Evolutionary conservation across 805 yeast genomes (phyloP).

Genomic region (Cyberlindnera mycetangii): DNA sequence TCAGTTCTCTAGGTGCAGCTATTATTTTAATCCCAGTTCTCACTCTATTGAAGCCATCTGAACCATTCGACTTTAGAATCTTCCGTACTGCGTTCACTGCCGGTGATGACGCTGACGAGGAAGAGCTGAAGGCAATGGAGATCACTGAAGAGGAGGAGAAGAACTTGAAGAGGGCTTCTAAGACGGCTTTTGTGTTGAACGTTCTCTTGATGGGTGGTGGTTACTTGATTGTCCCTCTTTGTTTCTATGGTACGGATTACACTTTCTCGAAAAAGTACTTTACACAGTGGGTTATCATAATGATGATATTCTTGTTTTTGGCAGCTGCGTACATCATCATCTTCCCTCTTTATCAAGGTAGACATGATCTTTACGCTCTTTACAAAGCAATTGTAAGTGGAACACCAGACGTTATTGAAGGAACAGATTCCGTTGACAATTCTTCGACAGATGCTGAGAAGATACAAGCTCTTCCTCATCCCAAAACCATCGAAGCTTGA

Average conservation of each 20-base stretch:
- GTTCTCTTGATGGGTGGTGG: conserved; percentile 29
- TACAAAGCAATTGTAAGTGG: conserved; percentile 3
- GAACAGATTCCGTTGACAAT: not conserved
- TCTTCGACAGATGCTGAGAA: conserved; percentile 8
- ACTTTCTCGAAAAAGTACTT: conserved; percentile 36
- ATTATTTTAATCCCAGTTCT: conserved; percentile 31
- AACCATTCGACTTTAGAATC: conserved; percentile 24
- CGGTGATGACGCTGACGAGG: conserved; percentile 36
- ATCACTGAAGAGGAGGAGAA: conserved; percentile 23
- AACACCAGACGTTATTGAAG: not conserved
- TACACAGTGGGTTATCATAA: conserved; percentile 36
- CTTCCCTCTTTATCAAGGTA: conserved; percentile 37
- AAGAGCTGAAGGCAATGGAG: conserved; percentile 30
- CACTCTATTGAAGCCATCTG: conserved; percentile 29
- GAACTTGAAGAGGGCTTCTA: conserved; percentile 34
- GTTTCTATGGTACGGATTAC: conserved; percentile 34
- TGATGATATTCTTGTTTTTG: conserved; percentile 35
- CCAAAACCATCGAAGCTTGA: not conserved
- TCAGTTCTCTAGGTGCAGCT: conserved; percentile 25
- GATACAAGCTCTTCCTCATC: conserved; percentile 1
- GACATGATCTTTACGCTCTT: conserved; percentile 18
- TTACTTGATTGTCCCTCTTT: conserved; percentile 32
- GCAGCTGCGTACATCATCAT: conserved; percentile 36
- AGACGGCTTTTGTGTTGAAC: conserved; percentile 41
- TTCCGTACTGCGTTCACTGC: conserved; percentile 25